Percentiles rank a stretch among this genome's conserved stretches.
Evolutionary conservation across 768 basidiomycete genomes (phyloP).

Genomic region (Trametes villosa): DNA sequence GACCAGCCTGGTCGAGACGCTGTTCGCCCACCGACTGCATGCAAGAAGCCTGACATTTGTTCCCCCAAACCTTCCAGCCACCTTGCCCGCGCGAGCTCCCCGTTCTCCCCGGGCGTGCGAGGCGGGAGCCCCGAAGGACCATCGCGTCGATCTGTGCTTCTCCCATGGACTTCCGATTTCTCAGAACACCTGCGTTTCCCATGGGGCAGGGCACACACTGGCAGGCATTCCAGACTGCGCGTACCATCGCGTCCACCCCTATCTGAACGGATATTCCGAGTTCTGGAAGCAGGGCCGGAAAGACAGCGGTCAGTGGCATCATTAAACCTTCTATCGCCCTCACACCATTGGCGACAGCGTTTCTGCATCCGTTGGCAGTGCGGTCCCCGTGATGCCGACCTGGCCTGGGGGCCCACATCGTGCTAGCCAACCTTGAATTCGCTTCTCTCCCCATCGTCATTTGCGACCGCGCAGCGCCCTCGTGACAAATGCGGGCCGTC

Average conservation of each 20-base stretch:
- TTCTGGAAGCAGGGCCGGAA: slow-evolving; percentile 1
- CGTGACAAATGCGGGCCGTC: neutral
- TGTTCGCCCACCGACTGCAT: neutral
- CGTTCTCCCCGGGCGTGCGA: neutral
- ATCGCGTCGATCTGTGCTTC: slow-evolving; percentile 3
- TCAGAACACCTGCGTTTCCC: neutral
- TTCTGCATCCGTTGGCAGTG: neutral
- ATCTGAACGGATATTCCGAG: neutral
- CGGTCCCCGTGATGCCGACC: neutral
- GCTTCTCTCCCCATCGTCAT: neutral
- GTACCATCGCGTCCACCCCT: neutral
- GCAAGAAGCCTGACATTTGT: neutral
- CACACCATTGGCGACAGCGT: neutral
- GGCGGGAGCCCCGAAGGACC: neutral
- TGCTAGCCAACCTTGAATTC: neutral
- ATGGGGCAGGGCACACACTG: neutral
- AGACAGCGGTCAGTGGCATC: neutral
- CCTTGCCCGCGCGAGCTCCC: neutral
- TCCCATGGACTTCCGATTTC: neutral
- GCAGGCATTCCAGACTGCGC: neutral
- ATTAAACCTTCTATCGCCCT: neutral
- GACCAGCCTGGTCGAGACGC: neutral
- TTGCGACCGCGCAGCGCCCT: neutral
- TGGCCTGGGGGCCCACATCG: neutral
- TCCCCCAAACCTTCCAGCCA: neutral